phyloP scores from a whole-genome alignment of 768 basidiomycete genomes.

The Trametes cinnabarina region DNA sequence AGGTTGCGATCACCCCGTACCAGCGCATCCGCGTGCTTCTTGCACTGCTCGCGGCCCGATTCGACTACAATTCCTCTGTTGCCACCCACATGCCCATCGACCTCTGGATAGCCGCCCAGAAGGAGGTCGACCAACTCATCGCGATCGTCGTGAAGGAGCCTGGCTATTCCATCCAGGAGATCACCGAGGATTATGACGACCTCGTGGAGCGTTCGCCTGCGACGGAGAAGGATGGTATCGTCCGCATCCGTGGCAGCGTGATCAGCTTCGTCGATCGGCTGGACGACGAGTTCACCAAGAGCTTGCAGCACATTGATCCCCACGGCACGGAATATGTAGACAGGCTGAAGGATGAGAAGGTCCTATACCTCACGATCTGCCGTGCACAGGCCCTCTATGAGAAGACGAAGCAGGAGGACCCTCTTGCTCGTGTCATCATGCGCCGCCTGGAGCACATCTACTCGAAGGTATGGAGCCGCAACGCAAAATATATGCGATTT shows the following conservation, averaged over 20 bases:
- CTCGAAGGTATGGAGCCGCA: constrained; percentile 90
- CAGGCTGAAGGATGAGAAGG: constrained; percentile 92
- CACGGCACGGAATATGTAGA: constrained; percentile 99
- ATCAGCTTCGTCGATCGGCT: constrained; percentile 95
- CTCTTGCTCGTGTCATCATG: constrained; percentile 87
- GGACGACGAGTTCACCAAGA: constrained; percentile 97
- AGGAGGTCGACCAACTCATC: constrained; percentile 86
- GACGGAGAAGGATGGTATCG: constrained; percentile 66
- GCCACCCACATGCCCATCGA: constrained; percentile 89
- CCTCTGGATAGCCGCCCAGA: constrained; percentile 83
- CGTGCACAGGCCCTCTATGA: constrained; percentile 92
- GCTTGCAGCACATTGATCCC: constrained; percentile 96
- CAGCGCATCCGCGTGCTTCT: constrained; percentile 93
- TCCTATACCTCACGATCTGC: constrained; percentile 90
- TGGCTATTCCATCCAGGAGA: constrained; percentile 81
- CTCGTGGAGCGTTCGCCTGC: constrained; percentile 76
- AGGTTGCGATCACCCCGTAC: constrained; percentile 84
- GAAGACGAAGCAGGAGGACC: constrained; percentile 70
- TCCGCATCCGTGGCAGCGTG: constrained; percentile 90
- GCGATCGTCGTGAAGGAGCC: constrained; percentile 69
- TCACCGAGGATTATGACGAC: constrained; percentile 91
- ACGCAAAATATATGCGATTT: too few species aligned
- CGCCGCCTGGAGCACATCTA: constrained; percentile 97
- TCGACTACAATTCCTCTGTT: constrained; percentile 92
- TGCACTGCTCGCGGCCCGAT: constrained; percentile 89